phyloP scores from a whole-genome alignment of 2,329 filamentous ascomycete genomes.

The Fusarium domesticum region DNA sequence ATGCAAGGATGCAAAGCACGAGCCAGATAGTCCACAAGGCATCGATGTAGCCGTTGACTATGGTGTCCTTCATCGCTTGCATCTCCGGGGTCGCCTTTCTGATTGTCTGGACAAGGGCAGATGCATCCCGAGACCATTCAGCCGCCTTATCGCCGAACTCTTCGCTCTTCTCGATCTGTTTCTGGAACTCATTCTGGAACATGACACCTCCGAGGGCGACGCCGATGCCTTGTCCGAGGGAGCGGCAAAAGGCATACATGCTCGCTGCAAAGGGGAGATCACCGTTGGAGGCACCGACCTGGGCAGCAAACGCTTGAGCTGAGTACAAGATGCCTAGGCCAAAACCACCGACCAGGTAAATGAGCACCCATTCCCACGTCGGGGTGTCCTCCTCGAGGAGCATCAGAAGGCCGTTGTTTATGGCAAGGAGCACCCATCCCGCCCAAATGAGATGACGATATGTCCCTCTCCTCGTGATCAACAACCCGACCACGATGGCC shows the following conservation, averaged over 20 bases:
- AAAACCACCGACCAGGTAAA: conserved; percentile 58
- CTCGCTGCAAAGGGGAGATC: conserved; percentile 50
- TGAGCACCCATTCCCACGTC: conserved; percentile 56
- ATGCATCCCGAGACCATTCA: conserved; percentile 55
- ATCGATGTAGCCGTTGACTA: conserved; percentile 35
- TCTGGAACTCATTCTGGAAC: conserved; percentile 64
- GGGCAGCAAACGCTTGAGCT: conserved; percentile 58
- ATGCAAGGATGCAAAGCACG: conserved; percentile 31
- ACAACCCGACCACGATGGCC: conserved; percentile 52
- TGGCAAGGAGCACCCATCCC: conserved; percentile 60
- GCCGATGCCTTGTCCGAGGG: conserved; percentile 63
- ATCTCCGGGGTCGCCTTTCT: conserved; percentile 40
- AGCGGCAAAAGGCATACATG: conserved; percentile 60
- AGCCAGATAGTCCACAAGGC: conserved; percentile 35
- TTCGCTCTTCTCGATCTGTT: conserved; percentile 47
- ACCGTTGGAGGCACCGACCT: conserved; percentile 47
- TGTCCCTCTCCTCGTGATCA: conserved; percentile 41
- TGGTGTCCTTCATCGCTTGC: conserved; percentile 19
- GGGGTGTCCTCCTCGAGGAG: conserved; percentile 48
- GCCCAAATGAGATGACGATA: conserved; percentile 1
- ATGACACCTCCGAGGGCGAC: conserved; percentile 66
- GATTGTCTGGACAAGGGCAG: conserved; percentile 50
- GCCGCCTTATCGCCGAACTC: conserved; percentile 41
- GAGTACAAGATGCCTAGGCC: conserved; percentile 65
- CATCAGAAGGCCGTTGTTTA: conserved; percentile 57